phyloP scores from a whole-genome alignment of 345 rosid species.

The Hibiscus syriacus region DNA sequence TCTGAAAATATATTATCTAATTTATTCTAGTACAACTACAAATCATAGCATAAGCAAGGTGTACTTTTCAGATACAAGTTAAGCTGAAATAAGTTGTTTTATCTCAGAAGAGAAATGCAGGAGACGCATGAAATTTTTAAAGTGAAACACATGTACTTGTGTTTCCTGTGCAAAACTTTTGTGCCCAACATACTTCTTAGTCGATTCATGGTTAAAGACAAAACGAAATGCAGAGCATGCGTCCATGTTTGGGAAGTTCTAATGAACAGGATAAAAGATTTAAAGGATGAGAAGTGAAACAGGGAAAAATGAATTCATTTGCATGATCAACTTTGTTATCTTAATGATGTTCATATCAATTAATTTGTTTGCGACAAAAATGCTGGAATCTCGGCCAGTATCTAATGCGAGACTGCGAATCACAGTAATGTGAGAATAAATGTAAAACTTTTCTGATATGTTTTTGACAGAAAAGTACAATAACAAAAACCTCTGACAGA shows the following conservation, averaged over 20 bases:
- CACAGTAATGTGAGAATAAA: conserved; percentile 6
- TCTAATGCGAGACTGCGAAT: conserved; percentile 46
- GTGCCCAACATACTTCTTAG: conserved; percentile 39
- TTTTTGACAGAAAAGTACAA: conserved; percentile 2
- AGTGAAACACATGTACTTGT: conserved; percentile 44
- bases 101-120: not conserved
- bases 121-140: not conserved
- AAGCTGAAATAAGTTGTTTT: not conserved
- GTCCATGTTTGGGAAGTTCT: conserved; percentile 63
- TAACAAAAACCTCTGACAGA: conserved; percentile 56
- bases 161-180: conserved; percentile 55
- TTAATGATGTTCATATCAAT: conserved; percentile 33
- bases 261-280: conserved; percentile 22
- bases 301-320: not conserved
- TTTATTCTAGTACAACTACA: not conserved
- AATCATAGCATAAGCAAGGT: not conserved
- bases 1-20: not conserved
- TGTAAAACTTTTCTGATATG: conserved; percentile 5
- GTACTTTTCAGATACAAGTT: not conserved
- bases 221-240: conserved; percentile 52
- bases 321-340: conserved; percentile 27
- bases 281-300: conserved; percentile 14
- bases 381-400: conserved; percentile 32
- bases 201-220: conserved; percentile 38
- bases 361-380: conserved; percentile 43